Evolutionary conservation across 805 yeast species (phyloP), one percentile per base, ranked within the genome.

Genomic region (Lipomyces japonicus): DNA sequence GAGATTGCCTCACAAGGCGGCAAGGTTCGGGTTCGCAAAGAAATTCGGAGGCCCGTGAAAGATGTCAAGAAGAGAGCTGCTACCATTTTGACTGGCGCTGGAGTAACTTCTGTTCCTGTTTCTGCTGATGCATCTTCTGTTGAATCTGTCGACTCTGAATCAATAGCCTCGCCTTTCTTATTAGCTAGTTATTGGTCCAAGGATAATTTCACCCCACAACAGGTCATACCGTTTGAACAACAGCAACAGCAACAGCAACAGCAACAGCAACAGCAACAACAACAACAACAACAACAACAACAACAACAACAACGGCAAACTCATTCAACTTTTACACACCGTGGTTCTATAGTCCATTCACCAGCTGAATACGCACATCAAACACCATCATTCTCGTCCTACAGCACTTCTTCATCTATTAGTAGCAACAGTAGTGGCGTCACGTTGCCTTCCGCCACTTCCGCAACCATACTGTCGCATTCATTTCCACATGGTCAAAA

Each of bases 1-100:
- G 64, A 64, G 37, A 60, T 64, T 19, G 67, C 67, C 3, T 48
- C 62, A 28, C 64, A 61, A 36, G 67, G 67, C 14, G 59, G 63
- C 31, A 58, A 59, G 32, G 67, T 64, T 19, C 55, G 67, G 14
- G 62, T 64, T 14, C 52, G 67, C 25, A 53, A 63, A 25, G 67
- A 63, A 70, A 53, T 58, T 3, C 32, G 51, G 16, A 19, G 40
- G 42, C 39, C 45, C 19, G 28, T 21, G 21, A 44, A 26, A 24
- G 42, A 45, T 22, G 30, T 19, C n/a, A 23, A 19, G 49, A 31
- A 6, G 44, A 25, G 22, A 25, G 26, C 39, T 19, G 34, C 18
- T 21, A 22, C 19, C 28, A 44, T 42, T 16, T 44, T 50, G 26
- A 10, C 30, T 21, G n/a, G 39, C 28, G 26, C 43, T 21, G 32